These are phyloP conservation scores for Xylariaceae sp. DNA, from an alignment of 2,329 filamentous ascomycete genomes.

Conservation along the genomic window DNA sequence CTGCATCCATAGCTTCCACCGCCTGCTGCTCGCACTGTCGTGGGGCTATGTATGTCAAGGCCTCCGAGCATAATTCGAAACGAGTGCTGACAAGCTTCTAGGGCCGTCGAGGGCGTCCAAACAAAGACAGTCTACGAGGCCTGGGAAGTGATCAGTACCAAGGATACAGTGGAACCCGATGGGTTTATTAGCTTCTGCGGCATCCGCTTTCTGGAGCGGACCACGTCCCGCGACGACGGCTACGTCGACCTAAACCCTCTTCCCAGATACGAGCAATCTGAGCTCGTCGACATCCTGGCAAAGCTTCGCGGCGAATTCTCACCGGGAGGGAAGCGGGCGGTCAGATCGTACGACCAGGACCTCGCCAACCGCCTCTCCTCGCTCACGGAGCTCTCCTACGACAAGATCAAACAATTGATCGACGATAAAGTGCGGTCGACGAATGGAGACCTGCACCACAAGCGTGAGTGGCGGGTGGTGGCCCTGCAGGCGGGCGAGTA, in stretches of 20 bases:
- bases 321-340: slow-evolving; percentile 9
- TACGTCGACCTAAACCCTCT: slow-evolving; percentile 8
- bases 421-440: slow-evolving; percentile 13
- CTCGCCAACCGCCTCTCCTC: slow-evolving; percentile 16
- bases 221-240: slow-evolving; percentile 9
- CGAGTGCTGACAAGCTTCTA: no score
- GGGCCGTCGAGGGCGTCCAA: slow-evolving; percentile 4
- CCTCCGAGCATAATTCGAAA: no score
- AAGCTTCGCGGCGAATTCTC: slow-evolving; percentile 11
- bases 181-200: slow-evolving; percentile 15
- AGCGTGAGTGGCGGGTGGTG: slow-evolving; percentile 20
- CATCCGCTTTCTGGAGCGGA: slow-evolving; percentile 10
- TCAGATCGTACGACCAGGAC: slow-evolving; percentile 19
- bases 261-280: slow-evolving; percentile 13
- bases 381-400: slow-evolving; percentile 10
- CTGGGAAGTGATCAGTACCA: slow-evolving; percentile 6
- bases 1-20: no score
- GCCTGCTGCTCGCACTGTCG: no score
- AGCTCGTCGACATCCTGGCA: slow-evolving; percentile 16
- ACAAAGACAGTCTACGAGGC: slow-evolving; percentile 12
- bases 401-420: slow-evolving; percentile 12
- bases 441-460: slow-evolving; percentile 16
- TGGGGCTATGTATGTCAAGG: no score
- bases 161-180: slow-evolving; percentile 1
- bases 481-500: slow-evolving; percentile 16